phyloP scores from a whole-genome alignment of 495 filamentous ascomycete species.

The Penicillium flavigenum region DNA sequence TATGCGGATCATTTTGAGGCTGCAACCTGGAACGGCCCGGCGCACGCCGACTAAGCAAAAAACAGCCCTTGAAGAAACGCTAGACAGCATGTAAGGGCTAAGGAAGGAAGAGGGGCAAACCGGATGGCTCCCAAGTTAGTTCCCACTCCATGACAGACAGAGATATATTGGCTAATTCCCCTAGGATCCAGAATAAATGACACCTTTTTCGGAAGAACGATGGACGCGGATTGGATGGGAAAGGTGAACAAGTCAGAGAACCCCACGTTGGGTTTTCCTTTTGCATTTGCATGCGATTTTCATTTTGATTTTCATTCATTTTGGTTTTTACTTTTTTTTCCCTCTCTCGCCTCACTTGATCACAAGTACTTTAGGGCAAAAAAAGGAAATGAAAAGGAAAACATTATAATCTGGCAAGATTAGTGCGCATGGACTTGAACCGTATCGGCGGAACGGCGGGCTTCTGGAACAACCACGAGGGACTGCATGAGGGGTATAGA shows the following conservation, averaged over 20 bases:
- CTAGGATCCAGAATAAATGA: constrained; percentile 13
- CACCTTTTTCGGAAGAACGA: constrained; percentile 7
- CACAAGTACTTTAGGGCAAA: background rate
- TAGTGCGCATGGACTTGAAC: constrained; percentile 22
- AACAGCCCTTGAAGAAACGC: constrained; percentile 45
- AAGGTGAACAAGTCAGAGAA: constrained; percentile 39
- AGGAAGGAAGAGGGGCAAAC: constrained; percentile 9
- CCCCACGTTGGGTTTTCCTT: constrained; percentile 25
- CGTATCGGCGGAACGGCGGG: constrained; percentile 21
- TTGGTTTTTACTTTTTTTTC: background rate
- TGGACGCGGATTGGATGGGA: constrained; percentile 21
- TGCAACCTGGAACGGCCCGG: constrained; percentile 54
- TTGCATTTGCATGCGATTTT: constrained; percentile 3
- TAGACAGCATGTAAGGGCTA: constrained; percentile 30
- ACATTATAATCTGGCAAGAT: constrained; percentile 16
- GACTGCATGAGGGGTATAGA: constrained; percentile 19
- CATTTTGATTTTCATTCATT: constrained; percentile 7
- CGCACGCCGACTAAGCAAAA: constrained; percentile 44
- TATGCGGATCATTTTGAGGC: constrained; percentile 53
- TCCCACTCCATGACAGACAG: constrained; percentile 5
- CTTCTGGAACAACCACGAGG: constrained; percentile 27
- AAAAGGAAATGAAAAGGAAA: background rate
- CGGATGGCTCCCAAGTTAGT: constrained; percentile 9
- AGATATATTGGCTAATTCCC: constrained; percentile 20
- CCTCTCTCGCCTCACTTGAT: background rate